A percentile compares a stretch with the other conserved stretches of the same genome.
Conservation (phyloP, 768 basidiomycete genomes). For the Lactifluus subvellereus region DNA sequence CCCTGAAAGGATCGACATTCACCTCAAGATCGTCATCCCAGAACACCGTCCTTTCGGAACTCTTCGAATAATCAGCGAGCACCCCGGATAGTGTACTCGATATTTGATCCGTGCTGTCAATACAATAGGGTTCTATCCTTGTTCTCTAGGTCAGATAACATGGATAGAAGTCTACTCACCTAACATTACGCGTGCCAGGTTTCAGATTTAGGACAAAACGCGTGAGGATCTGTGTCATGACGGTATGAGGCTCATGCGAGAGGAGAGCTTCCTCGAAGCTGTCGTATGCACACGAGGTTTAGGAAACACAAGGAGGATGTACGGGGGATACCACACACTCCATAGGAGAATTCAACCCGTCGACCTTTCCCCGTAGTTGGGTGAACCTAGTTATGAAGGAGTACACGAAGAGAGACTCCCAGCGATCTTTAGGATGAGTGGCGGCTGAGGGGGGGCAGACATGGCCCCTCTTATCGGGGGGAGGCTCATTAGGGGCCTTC, state of each 20-base stretch:
- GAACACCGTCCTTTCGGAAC: conserved; percentile 68
- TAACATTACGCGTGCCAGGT: conserved; percentile 86
- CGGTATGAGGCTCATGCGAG: conserved; percentile 61
- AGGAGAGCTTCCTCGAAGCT: conserved; percentile 80
- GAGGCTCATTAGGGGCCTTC: conserved; percentile 26
- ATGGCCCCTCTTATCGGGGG: conserved; percentile 45
- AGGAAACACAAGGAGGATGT: conserved; percentile 19
- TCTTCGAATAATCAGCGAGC: conserved; percentile 66
- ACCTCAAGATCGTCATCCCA: conserved; percentile 65
- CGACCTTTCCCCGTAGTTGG: conserved; percentile 63
- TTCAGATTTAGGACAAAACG: conserved; percentile 78
- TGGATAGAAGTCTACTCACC: conserved; percentile 48
- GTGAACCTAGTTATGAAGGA: conserved; percentile 83
- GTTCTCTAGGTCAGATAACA: conserved; percentile 30
- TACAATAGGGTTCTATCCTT: conserved; percentile 33
- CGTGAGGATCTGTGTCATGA: conserved; percentile 66
- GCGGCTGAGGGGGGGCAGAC: conserved; percentile 54
- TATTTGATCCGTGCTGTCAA: conserved; percentile 70
- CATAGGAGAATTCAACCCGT: conserved; percentile 75
- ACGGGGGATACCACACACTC: conserved; percentile 53
- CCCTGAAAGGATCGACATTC: conserved; percentile 71
- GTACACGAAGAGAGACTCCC: conserved; percentile 84
- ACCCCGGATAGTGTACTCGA: conserved; percentile 66
- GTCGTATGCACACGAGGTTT: conserved; percentile 22
- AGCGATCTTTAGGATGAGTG: conserved; percentile 71